A percentile compares a stretch with the other conserved stretches of the same genome.
These are phyloP conservation scores for Sclerotinia trifoliorum DNA, from an alignment of 2,329 filamentous ascomycete species.

Conservation along the genomic window DNA sequence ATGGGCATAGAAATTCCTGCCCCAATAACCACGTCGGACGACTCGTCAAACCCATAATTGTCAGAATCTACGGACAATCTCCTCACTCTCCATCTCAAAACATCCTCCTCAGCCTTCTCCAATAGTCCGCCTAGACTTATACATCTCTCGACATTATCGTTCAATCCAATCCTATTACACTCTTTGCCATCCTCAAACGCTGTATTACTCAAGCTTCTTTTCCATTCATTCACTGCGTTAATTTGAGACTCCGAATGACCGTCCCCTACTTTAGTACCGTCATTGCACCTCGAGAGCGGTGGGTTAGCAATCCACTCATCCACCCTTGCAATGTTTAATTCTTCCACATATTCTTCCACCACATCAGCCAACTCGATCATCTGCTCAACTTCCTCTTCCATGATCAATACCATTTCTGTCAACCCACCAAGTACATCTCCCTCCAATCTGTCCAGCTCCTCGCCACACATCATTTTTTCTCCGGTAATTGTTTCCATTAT, in stretches of 20 bases:
- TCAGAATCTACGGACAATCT: background rate
- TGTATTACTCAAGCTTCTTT: background rate
- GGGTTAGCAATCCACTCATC: constrained; percentile 10
- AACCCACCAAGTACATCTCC: constrained; percentile 14
- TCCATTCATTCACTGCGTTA: background rate
- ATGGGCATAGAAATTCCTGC: background rate
- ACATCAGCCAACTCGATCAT: constrained; percentile 18
- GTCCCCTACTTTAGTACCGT: background rate
- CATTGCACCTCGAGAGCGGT: background rate
- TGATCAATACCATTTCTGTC: constrained; percentile 18
- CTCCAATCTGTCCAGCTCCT: constrained; percentile 13
- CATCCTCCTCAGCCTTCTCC: constrained; percentile 15
- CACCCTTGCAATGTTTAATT: constrained; percentile 12
- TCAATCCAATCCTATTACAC: background rate
- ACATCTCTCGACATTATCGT: background rate
- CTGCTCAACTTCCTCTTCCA: constrained; percentile 20
- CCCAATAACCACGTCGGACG: background rate
- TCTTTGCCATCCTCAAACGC: background rate
- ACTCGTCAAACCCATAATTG: background rate
- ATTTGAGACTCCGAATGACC: background rate
- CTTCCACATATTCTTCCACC: constrained; percentile 20
- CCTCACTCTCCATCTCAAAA: constrained; percentile 15
- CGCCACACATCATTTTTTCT: constrained; percentile 18
- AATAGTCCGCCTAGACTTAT: constrained; percentile 7
- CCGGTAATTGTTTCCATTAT: constrained; percentile 20